phyloP scores from a whole-genome alignment of 1,284 basidiomycete species.

The Apiotrichum veenhuisii region DNA sequence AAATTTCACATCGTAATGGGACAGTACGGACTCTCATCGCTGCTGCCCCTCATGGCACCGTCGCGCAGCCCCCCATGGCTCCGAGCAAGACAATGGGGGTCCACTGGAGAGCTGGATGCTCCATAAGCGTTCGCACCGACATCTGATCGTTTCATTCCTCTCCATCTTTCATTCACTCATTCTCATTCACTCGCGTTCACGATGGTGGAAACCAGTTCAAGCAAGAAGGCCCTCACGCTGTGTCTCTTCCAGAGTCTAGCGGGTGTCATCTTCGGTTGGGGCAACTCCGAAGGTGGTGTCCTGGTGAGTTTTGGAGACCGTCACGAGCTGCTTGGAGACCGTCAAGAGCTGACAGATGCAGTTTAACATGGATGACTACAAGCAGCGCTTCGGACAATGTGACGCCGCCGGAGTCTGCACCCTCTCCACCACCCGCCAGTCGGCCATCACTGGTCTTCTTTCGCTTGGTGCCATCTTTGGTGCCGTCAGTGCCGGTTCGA shows the following conservation, averaged over 20 bases:
- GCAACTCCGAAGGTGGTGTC: slow-evolving; percentile 37
- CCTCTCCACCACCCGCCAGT: slow-evolving; percentile 37
- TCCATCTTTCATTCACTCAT: too few species aligned
- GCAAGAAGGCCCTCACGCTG: slow-evolving; percentile 22
- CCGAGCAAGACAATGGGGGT: too few species aligned
- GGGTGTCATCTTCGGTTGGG: slow-evolving; percentile 42
- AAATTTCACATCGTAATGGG: too few species aligned
- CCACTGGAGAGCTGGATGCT: too few species aligned
- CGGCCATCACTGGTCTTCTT: slow-evolving; percentile 46
- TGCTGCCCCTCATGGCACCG: too few species aligned
- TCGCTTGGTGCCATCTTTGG: slow-evolving; percentile 46
- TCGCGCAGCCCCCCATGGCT: too few species aligned
- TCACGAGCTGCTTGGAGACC: too few species aligned
- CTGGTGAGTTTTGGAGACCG: too few species aligned
- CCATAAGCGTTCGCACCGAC: too few species aligned
- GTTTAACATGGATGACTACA: slow-evolving; percentile 31
- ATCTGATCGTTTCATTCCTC: too few species aligned
- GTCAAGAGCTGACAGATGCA: neutral
- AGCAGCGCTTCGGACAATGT: slow-evolving; percentile 30
- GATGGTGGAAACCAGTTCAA: neutral
- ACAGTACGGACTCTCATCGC: too few species aligned
- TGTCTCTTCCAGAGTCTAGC: slow-evolving; percentile 44
- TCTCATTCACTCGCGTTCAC: too few species aligned
- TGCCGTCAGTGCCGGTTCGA: slow-evolving; percentile 46
- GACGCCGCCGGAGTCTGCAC: slow-evolving; percentile 21